These are phyloP conservation scores for Aristolochia contorta DNA, from an alignment of 164 flowering plant species.

Conservation along the genomic window DNA sequence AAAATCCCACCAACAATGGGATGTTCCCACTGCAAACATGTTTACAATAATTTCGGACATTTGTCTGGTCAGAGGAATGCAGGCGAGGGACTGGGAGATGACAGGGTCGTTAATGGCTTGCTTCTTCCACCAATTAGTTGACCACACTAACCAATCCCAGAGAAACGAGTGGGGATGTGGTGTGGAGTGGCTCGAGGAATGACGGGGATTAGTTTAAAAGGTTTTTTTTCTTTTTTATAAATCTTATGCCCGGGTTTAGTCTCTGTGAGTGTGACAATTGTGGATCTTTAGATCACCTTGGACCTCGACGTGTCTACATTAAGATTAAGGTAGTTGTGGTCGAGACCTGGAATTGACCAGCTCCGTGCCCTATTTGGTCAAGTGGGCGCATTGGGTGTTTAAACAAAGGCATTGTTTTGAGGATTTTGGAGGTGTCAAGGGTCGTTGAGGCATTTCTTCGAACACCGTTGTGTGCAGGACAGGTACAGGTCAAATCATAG, in stretches of 20 bases:
- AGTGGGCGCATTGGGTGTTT: not conserved
- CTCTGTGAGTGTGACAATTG: no score
- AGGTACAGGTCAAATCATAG: no score
- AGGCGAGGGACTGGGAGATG: not conserved
- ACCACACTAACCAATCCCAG: not conserved
- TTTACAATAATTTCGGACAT: not conserved
- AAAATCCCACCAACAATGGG: no score
- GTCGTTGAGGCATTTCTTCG: no score
- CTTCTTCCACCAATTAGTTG: not conserved
- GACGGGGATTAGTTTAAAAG: slow-evolving; percentile 6
- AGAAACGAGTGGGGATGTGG: slow-evolving; percentile 1
- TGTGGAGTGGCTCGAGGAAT: slow-evolving; percentile 17
- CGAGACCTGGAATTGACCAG: slow-evolving; percentile 1
- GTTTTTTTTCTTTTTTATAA: not conserved
- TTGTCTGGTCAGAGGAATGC: slow-evolving; percentile 2
- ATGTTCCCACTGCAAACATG: not conserved
- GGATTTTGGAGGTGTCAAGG: no score
- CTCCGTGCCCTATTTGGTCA: slow-evolving; percentile 1
- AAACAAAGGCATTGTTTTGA: no score
- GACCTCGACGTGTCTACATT: not conserved
- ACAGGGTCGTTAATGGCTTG: slow-evolving; percentile 2
- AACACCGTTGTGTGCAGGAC: no score
- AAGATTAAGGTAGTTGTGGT: not conserved
- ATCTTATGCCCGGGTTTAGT: not conserved
- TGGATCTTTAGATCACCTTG: not conserved